Percentiles rank a stretch among this genome's conserved stretches.
These are phyloP conservation scores for Echinochloa phyllopogon DNA, from an alignment of 176 grass and related monocot species.

Conservation along the genomic window DNA sequence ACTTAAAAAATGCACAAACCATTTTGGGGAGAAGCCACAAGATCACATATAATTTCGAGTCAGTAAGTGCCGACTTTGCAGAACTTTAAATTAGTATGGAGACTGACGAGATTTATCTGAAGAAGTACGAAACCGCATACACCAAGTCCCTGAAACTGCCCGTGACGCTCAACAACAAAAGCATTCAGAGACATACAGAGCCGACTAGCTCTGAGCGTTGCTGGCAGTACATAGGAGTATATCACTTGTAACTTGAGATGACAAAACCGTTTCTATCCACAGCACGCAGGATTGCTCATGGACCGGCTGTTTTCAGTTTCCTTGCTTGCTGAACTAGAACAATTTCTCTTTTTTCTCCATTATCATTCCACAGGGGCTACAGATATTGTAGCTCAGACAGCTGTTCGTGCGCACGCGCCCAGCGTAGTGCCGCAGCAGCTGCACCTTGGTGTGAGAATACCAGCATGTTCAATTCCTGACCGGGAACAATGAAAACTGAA, in stretches of 20 bases:
- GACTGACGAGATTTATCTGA: neutral
- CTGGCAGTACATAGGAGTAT: neutral
- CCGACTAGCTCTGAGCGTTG: neutral
- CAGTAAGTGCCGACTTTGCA: neutral
- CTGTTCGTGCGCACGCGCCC: too few relatives aligned
- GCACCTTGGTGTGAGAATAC: too few relatives aligned
- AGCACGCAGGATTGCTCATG: constrained; percentile 28
- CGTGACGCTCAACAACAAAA: constrained; percentile 21
- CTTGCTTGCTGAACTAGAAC: neutral
- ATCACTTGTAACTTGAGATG: neutral
- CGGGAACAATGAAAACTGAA: too few relatives aligned
- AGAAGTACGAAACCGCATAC: neutral
- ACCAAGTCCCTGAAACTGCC: neutral
- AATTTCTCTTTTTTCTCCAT: too few relatives aligned
- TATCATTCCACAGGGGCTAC: too few relatives aligned
- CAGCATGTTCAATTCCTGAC: too few relatives aligned
- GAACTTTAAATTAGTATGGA: neutral
- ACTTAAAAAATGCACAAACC: neutral
- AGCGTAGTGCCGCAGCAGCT: too few relatives aligned
- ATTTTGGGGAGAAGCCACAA: neutral
- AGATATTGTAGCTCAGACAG: too few relatives aligned
- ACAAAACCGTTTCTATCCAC: constrained; percentile 1
- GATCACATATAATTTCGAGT: neutral
- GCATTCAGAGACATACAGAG: neutral
- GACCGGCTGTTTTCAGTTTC: neutral